Base-by-base conservation (phyloP, 371 early-diverging fungal species). In the Catenaria anguillulae region DNA sequence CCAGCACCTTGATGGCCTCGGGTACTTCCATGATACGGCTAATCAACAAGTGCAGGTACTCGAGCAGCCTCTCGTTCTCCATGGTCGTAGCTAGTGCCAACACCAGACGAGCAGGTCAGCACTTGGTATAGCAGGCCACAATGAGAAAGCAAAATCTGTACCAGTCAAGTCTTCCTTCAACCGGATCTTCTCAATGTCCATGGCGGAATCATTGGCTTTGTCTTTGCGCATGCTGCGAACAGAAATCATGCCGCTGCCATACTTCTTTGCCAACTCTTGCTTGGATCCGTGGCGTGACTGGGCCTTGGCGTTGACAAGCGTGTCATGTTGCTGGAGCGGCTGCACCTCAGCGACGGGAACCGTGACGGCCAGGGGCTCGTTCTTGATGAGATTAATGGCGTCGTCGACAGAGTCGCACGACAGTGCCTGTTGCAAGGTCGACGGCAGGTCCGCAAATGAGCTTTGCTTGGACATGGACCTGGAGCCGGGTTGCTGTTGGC, bases 51-150 rank as follows among this genome's bases (percentile, higher is more conserved):
- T 58, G 58, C 6, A 58, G 58, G 58, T 58, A 58, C 36, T 58
- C 40, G 26, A 58, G 42, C 26, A 58, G 21, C 36, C 36, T n/a
- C 29, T 58, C 58, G 42, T 58, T 58, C 31, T 58, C 58, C 36
- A 10, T 6, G 8, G 24, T 58, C 31, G 12, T 6, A 15, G 40
- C 58, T 58, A 35, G 13, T 23, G 0, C 29, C 52, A 24, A 26
- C 31, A 2, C 29, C 1, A 50, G 31, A 0, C 15, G 1, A 26
- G 2, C 29, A 15, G 8, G 13, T 26, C 6, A 21, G 10, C 45
- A 45, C 4, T 21, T 4, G 23, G 23, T 15, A 8, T 21, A 40
- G n/a, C n/a, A n/a, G n/a, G 40, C 17, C 10, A 40, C 5, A 40
- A 40, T 40, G 40, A n/a, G 8, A 26, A 48, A 26, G 24, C 2